Percentiles rank a stretch among this genome's conserved stretches.
Evolutionary conservation across 2,329 filamentous ascomycete genomes (phyloP).

Genomic region (Pseudomassariella vexata): DNA sequence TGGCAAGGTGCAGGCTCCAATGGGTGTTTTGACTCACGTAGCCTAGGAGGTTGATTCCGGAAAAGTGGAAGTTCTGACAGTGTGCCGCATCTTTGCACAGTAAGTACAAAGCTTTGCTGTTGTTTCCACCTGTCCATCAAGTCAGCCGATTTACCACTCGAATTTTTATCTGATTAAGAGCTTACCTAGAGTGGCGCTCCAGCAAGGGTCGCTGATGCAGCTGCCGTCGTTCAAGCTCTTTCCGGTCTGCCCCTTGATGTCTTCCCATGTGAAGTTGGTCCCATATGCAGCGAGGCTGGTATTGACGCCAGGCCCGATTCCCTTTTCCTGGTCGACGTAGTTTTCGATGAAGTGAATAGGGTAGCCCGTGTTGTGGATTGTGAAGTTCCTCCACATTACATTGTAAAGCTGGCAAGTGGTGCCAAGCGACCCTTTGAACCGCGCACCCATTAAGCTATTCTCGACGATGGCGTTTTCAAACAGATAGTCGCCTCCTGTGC

Average conservation of each 20-base stretch:
- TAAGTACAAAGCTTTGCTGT: constrained; percentile 11
- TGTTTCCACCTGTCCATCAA: constrained; percentile 8
- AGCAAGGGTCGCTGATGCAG: constrained; percentile 16
- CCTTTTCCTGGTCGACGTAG: constrained; percentile 15
- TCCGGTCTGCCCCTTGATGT: constrained; percentile 10
- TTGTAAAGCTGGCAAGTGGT: constrained; percentile 15
- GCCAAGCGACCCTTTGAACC: constrained; percentile 16
- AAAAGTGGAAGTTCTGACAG: constrained; percentile 14
- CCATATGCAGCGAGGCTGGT: constrained; percentile 13
- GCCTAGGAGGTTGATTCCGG: constrained; percentile 10
- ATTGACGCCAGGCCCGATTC: constrained; percentile 5
- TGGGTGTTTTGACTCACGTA: constrained; percentile 11
- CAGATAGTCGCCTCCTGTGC: constrained; percentile 13
- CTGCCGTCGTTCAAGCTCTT: constrained; percentile 11
- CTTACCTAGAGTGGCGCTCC: constrained; percentile 12
- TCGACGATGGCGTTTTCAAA: constrained; percentile 15
- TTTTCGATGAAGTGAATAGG: constrained; percentile 17
- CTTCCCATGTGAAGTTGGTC: constrained; percentile 13
- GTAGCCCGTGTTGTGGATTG: constrained; percentile 14
- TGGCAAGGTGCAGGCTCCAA: background rate
- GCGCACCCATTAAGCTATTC: constrained; percentile 13
- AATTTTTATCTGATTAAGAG: background rate
- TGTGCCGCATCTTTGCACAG: constrained; percentile 12
- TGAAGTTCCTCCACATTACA: constrained; percentile 16
- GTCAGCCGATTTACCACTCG: background rate